Evolutionary conservation across 2,329 filamentous ascomycete genomes (phyloP), one percentile per base, ranked within the genome.

Genomic region (Xylariaceae sp.): DNA sequence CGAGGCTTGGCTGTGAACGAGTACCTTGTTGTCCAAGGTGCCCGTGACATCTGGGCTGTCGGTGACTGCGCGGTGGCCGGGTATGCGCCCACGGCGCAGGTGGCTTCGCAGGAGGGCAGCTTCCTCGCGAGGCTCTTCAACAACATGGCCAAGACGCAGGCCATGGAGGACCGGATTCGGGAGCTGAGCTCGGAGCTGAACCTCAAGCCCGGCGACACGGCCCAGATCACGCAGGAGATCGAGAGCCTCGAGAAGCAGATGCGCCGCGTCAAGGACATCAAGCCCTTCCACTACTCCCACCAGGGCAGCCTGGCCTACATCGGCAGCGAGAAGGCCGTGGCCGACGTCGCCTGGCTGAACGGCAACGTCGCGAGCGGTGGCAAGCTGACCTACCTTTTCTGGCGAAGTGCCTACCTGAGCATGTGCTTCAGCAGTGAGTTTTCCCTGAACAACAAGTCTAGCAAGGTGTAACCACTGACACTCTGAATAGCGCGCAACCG

Each of bases 401-500:
- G 92, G 92, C 77, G 89, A 60, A 93, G 85, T 57, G 92, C 90
- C 35, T 98, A 98, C 64, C 70, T 98, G 61, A 95, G 87, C 73
- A 98, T 98, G 92, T 95, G 90, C 77, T 98, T 98, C 64, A 96
- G 89, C 79, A 89, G 87, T 92, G 75, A 80, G 86, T 83, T 48
- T 39, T 21, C 14, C 31, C 32, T 22, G 13, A 15, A 14, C 6
- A 4, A 10, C 2, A 12, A 22, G 18, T 6, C 11, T 23, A 19
- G 12, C 26, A 11, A 8, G 17, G 11, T 16, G 26, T 22, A 18
- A 29, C 5, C 6, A 16, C 35, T 55, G 38, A 59, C 45, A 19
- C 27, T 4, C 24, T 32, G 33, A 27, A 23, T 32, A 93, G 86
- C 86, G 42, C 87, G 92, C 52, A 98, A 98, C 70, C 82, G 92